Percentiles rank a stretch among this genome's conserved stretches.
phyloP scores from a whole-genome alignment of 2,329 filamentous ascomycete species.

The Fusarium agapanthi region DNA sequence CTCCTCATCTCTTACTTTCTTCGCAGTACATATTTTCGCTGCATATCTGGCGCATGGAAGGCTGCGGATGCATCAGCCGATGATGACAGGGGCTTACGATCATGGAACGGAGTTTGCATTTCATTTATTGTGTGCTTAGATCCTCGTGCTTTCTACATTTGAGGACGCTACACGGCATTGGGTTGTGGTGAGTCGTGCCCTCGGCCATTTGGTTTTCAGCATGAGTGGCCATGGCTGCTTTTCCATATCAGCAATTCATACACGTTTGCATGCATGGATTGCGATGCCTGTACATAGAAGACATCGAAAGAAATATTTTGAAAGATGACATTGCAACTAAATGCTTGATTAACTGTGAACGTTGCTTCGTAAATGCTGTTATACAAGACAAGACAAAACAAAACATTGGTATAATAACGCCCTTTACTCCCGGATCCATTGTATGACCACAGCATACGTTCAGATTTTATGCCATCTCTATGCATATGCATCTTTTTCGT shows the following conservation, averaged over 20 bases:
- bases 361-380: conserved; percentile 18
- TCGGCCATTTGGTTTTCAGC: conserved; percentile 11
- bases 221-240: conserved; percentile 4
- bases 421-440: not conserved
- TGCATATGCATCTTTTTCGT: not conserved
- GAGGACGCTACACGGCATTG: not conserved
- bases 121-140: conserved; percentile 19
- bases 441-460: not conserved
- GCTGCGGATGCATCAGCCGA: conserved; percentile 38
- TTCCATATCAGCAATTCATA: not conserved
- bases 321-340: not conserved
- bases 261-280: not conserved
- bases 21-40: conserved; percentile 31
- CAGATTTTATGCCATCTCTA: not conserved
- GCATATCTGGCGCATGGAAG: conserved; percentile 41
- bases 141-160: not conserved
- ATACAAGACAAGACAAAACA: conserved; percentile 7
- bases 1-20: conserved; percentile 16
- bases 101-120: conserved; percentile 40
- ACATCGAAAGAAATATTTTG: not conserved
- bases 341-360: not conserved
- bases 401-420: conserved; percentile 26
- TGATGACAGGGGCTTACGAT: conserved; percentile 30
- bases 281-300: conserved; percentile 17
- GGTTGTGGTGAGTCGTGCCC: not conserved